Conservation (phyloP, 2,329 filamentous ascomycete species). For the Cercospora nicotianae region DNA sequence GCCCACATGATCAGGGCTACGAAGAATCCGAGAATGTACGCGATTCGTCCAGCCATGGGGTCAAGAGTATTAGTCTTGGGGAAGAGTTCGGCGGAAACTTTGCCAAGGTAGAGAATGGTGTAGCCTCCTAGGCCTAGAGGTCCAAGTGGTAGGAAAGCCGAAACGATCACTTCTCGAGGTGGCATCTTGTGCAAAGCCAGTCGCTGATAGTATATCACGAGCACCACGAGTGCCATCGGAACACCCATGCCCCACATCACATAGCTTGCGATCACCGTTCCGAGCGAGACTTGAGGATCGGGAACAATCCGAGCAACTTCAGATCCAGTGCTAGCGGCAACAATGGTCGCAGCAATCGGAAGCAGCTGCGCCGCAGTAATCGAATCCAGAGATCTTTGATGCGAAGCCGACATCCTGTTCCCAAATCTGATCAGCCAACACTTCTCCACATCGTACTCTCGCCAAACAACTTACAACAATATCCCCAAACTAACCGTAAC, state of each 20-base stretch:
- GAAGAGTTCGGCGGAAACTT: slow-evolving; percentile 33
- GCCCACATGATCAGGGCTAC: slow-evolving; percentile 58
- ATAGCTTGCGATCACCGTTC: slow-evolving; percentile 65
- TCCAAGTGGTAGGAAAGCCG: slow-evolving; percentile 66
- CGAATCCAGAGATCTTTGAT: slow-evolving; percentile 45
- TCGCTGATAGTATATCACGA: slow-evolving; percentile 69
- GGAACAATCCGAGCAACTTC: slow-evolving; percentile 61
- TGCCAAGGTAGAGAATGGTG: slow-evolving; percentile 35
- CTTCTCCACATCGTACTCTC: too few relatives aligned
- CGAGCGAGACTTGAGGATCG: slow-evolving; percentile 55
- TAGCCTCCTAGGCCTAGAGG: slow-evolving; percentile 67
- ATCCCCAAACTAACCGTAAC: slow-evolving; percentile 38
- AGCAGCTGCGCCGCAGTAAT: slow-evolving; percentile 67
- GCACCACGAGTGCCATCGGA: slow-evolving; percentile 60
- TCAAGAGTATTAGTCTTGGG: slow-evolving; percentile 14
- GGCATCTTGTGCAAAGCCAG: slow-evolving; percentile 67
- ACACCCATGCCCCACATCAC: slow-evolving; percentile 67
- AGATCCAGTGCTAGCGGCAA: slow-evolving; percentile 63
- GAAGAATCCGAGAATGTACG: slow-evolving; percentile 55
- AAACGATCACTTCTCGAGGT: slow-evolving; percentile 66
- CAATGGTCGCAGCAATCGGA: slow-evolving; percentile 65
- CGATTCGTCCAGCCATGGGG: slow-evolving; percentile 50
- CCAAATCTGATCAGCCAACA: neutral
- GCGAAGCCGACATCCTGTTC: slow-evolving; percentile 18
- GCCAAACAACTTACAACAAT: slow-evolving; percentile 38